Evolutionary conservation across 2,329 filamentous ascomycete species (phyloP), one percentile per base, ranked within the genome.

Genomic region (Arthrocladium fulminans): DNA sequence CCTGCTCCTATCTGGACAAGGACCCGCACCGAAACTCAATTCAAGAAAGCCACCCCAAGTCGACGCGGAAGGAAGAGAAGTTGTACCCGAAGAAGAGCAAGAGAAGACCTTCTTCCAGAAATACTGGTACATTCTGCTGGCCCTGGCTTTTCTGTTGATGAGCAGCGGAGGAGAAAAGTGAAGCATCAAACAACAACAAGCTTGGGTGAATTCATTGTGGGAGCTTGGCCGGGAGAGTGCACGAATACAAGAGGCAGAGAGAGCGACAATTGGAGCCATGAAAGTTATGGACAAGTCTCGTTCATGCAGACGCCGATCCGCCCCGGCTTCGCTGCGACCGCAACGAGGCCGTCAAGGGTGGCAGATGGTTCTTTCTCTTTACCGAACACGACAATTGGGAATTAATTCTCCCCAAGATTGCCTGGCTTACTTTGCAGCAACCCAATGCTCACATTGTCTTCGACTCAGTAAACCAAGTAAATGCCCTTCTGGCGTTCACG

Each of bases 61-160:
- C 3, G 67, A 68, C 56, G 66, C 66, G 6, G 59, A 63, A 29
- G 63, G 59, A 23, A 50, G 47, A 35, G 56, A 60, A 41, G 30
- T 60, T 30, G 38, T 40, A 22, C 50, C 52, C 51, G 53, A 64
- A 3, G 65, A 69, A 42, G 63, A 66, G 49, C 61, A 62, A 29
- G 68, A 71, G 57, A 73, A 72, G 58, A 63, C 64, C 7, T 61
- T 72, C 47, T 63, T 72, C 39, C 68, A 71, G 50, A 70, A 70
- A 51, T 73, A 73, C 54, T 73, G 70, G 70, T 73, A 69, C 69
- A 63, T 70, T 34, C 61, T 71, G 46, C 60, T 69, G 53, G 63
- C 69, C 29, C 51, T 69, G 27, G 60, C 62, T 10, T 62, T 73
- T 49, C 49, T 73, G 48, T 62, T 61, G 22, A 62, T 72, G 61